A percentile compares a stretch with the other conserved stretches of the same genome.
Evolutionary conservation across 1,284 basidiomycete species (phyloP).

Genomic region (Microbotryum saponariae): DNA sequence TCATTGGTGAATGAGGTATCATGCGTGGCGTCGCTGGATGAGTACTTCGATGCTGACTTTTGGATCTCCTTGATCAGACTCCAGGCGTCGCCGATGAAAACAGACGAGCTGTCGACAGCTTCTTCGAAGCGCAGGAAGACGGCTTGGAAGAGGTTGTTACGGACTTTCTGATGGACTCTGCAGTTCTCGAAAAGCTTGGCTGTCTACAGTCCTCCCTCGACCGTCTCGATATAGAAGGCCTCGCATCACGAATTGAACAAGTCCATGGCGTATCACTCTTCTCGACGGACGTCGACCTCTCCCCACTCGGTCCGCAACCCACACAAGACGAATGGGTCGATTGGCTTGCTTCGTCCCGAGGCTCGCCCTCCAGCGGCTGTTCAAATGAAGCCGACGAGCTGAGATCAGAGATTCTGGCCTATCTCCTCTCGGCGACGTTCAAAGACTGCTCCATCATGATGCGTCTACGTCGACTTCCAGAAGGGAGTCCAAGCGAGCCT

Average conservation of each 20-base stretch:
- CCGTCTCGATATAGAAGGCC: slow-evolving; percentile 69
- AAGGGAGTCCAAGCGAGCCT: background rate
- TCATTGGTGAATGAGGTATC: slow-evolving; percentile 49
- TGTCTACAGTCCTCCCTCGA: slow-evolving; percentile 70
- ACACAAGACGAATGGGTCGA: slow-evolving; percentile 35
- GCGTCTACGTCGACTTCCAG: slow-evolving; percentile 35
- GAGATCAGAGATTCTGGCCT: slow-evolving; percentile 50
- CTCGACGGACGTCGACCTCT: background rate
- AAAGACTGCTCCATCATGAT: slow-evolving; percentile 91
- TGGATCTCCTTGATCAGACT: too few relatives aligned
- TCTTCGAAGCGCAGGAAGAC: too few relatives aligned
- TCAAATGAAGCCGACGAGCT: background rate
- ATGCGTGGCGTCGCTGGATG: too few relatives aligned
- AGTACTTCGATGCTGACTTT: too few relatives aligned
- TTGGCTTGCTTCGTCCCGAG: slow-evolving; percentile 8
- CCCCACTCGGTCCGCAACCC: slow-evolving; percentile 29
- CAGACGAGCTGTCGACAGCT: too few relatives aligned
- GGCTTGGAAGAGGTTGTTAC: too few relatives aligned
- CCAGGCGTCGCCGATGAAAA: too few relatives aligned
- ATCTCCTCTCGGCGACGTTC: slow-evolving; percentile 82
- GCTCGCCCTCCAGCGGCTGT: background rate
- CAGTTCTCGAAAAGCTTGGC: slow-evolving; percentile 54
- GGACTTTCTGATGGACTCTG: slow-evolving; percentile 39
- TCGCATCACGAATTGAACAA: slow-evolving; percentile 41
- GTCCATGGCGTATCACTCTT: background rate